phyloP scores from a whole-genome alignment of 352 stramenopile genomes.

The Thraustotheca clavata region DNA sequence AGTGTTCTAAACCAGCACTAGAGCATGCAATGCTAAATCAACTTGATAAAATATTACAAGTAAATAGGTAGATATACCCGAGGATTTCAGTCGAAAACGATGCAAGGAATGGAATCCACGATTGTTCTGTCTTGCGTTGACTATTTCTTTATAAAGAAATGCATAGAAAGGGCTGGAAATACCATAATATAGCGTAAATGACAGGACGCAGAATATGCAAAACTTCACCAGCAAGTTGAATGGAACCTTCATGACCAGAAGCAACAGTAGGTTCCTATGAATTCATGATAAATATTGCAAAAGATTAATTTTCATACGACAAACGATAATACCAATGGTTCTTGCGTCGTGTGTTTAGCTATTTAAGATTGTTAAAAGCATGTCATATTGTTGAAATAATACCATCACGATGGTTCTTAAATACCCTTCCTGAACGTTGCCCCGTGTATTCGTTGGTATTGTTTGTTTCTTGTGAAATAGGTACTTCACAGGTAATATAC shows the following conservation, averaged over 20 bases:
- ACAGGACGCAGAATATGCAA: constrained; percentile 70
- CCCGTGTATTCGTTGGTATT: constrained; percentile 7
- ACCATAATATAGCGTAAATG: constrained; percentile 50
- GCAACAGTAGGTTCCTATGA: constrained; percentile 6
- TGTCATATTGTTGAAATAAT: no score
- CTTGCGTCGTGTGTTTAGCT: not conserved
- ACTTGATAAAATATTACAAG: not conserved
- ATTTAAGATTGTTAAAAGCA: not conserved
- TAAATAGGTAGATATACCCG: constrained; percentile 11
- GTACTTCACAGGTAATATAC: constrained; percentile 19
- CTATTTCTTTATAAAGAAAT: not conserved
- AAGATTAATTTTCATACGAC: no score
- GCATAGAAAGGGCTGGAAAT: not conserved
- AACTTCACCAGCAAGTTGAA: constrained; percentile 50
- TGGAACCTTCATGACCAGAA: constrained; percentile 22
- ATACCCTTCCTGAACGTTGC: constrained; percentile 9
- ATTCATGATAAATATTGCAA: not conserved
- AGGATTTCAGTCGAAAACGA: constrained; percentile 20
- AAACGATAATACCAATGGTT: constrained; percentile 8
- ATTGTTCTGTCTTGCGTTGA: constrained; percentile 17
- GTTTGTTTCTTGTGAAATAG: not conserved
- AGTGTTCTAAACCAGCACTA: not conserved
- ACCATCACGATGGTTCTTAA: not conserved
- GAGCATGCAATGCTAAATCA: not conserved
- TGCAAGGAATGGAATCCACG: constrained; percentile 19